These are phyloP conservation scores for Mycena floridula DNA, from an alignment of 768 basidiomycete species.

Conservation along the genomic window DNA sequence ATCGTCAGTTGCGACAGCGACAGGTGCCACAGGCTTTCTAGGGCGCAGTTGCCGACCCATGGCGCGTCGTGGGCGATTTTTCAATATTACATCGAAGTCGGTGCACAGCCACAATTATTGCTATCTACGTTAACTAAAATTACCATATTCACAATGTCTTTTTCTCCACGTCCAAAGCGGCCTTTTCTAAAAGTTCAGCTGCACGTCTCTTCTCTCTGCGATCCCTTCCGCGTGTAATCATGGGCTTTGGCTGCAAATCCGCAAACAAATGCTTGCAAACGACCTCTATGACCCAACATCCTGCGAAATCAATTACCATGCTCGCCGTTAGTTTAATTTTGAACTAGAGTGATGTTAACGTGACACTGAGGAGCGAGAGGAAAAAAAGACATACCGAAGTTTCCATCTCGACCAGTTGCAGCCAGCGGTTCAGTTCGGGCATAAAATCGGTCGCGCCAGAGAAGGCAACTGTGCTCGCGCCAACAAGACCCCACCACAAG, in stretches of 20 bases:
- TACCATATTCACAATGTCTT: not conserved
- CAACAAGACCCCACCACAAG: constrained; percentile 89
- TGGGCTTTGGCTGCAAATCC: constrained; percentile 74
- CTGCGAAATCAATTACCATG: constrained; percentile 86
- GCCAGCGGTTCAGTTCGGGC: constrained; percentile 93
- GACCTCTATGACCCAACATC: constrained; percentile 81
- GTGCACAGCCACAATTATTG: no score
- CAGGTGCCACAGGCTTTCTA: constrained; percentile 36
- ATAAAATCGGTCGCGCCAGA: constrained; percentile 91
- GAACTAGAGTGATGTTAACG: constrained; percentile 52
- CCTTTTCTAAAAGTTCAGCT: constrained; percentile 27
- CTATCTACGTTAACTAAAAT: not conserved
- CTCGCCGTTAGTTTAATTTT: constrained; percentile 66
- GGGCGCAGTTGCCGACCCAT: constrained; percentile 51
- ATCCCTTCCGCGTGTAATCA: constrained; percentile 82
- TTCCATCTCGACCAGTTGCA: constrained; percentile 94
- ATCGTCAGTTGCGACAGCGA: constrained; percentile 23
- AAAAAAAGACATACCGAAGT: constrained; percentile 43
- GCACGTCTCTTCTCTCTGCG: constrained; percentile 59
- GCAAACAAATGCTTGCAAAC: constrained; percentile 85
- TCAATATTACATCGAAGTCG: no score
- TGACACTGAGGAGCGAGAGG: constrained; percentile 1
- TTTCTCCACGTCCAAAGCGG: not conserved
- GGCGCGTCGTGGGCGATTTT: no score
- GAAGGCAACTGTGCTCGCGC: constrained; percentile 87